Base-by-base conservation (phyloP, 2,329 filamentous ascomycete species). In the Hymenoscyphus repandus region DNA sequence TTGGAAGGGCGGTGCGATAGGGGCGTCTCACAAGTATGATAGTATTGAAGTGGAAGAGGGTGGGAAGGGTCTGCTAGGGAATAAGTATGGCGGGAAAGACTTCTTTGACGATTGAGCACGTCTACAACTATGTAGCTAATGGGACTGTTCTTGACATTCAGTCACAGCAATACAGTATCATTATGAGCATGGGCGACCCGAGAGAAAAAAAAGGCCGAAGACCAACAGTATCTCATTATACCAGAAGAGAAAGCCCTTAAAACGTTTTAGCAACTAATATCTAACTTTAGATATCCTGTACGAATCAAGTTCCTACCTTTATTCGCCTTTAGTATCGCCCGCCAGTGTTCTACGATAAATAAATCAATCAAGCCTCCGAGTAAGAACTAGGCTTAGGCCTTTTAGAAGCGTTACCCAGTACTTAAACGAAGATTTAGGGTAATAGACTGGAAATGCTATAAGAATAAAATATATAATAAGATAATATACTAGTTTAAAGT, bases 401-500 rank as follows among this genome's bases (percentile, higher is more conserved):
- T 43, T 12, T 13, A 43, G 40, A 43, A 43, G 40, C 40, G 40
- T 43, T 22, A 43, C 9, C 40, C 13, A 43, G 18, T 10, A 31
- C 40, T 43, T n/a, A 43, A 43, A 31, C 31, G 20, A 43, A 30
- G 20, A 31, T 18, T 31, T 2, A 5, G n/a, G n/a, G 40, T 22
- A 22, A 43, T 43, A 27, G 40, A 30, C 40, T 43, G 7, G 40
- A 30, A 31, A 22, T 13, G 32, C 13, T 13, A 34, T 13, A 13
- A 34, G 32, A 34, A 34, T 34, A 34, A 34, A 9, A 66, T 64
- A 6, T 64, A 66, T 57, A 58, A 62, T n/a, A 67, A 68, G 55
- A 61, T 62, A 54, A 46, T 34, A 9, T 50, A 62, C 12, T 67
- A 55, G 62, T 66, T 69, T 60, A 47, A 60, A 20, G 52, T 68